phyloP scores from a whole-genome alignment of 495 filamentous ascomycete species.

The Hypoxylon perforatum region DNA sequence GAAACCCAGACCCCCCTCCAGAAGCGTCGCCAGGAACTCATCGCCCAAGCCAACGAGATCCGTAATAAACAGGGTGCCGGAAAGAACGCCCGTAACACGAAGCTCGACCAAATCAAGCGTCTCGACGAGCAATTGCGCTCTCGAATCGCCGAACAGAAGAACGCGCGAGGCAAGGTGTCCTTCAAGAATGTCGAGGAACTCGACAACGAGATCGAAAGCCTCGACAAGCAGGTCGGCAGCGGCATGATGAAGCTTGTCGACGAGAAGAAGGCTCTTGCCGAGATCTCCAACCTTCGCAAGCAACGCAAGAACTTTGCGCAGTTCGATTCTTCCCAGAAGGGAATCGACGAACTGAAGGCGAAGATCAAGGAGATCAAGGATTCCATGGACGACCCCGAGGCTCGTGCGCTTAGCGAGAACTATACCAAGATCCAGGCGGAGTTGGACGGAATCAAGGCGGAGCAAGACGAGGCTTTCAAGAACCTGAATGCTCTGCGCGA shows the following conservation, averaged over 20 bases:
- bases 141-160: constrained; percentile 85
- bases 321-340: constrained; percentile 83
- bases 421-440: constrained; percentile 85
- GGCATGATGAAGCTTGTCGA: constrained; percentile 94
- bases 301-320: constrained; percentile 88
- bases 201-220: constrained; percentile 78
- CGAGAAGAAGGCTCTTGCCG: constrained; percentile 90
- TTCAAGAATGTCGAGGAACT: constrained; percentile 91
- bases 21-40: constrained; percentile 85
- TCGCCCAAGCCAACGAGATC: constrained; percentile 75
- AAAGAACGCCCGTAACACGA: constrained; percentile 78
- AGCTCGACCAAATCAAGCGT: constrained; percentile 86
- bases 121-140: constrained; percentile 85
- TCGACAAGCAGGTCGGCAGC: constrained; percentile 85
- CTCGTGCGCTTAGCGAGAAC: constrained; percentile 84
- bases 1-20: constrained; percentile 77
- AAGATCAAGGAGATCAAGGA: constrained; percentile 88
- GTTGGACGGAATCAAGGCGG: constrained; percentile 86
- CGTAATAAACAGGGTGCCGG: constrained; percentile 82
- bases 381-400: constrained; percentile 88
- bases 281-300: constrained; percentile 84
- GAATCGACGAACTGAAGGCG: constrained; percentile 83
- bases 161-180: constrained; percentile 74
- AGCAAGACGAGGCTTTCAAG: constrained; percentile 89
- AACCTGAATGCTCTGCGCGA: constrained; percentile 88